phyloP scores from a whole-genome alignment of 345 rosid species.

The Ailanthus altissimus region DNA sequence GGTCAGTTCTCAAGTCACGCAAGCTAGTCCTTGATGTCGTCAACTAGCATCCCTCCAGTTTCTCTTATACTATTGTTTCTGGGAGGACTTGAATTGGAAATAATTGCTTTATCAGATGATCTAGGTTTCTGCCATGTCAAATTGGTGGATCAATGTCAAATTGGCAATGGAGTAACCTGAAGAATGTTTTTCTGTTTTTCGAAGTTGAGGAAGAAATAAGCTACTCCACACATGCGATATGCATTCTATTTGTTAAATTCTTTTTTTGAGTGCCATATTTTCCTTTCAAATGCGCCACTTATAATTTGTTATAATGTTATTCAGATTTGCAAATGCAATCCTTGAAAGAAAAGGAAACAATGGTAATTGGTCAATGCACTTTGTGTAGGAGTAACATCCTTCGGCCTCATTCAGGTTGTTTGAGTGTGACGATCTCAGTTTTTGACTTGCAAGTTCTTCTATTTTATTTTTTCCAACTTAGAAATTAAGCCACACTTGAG shows the following conservation, averaged over 20 bases:
- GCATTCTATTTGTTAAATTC: conserved; percentile 26
- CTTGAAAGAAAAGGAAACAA: background rate
- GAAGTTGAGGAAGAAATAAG: conserved; percentile 43
- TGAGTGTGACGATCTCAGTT: background rate
- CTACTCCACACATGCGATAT: conserved; percentile 24
- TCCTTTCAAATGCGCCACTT: background rate
- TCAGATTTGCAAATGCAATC: conserved; percentile 15
- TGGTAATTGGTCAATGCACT: conserved; percentile 7
- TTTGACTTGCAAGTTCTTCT: background rate
- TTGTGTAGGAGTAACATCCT: background rate
- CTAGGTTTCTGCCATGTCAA: conserved; percentile 32
- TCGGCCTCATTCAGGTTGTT: conserved; percentile 7
- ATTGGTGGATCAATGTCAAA: conserved; percentile 27
- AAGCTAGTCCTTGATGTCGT: conserved; percentile 87
- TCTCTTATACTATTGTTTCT: conserved; percentile 14
- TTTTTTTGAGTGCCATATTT: conserved; percentile 5
- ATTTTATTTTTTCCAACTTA: background rate
- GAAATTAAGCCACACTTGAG: background rate
- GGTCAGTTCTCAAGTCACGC: conserved; percentile 92
- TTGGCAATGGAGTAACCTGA: conserved; percentile 31
- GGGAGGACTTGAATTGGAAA: conserved; percentile 29
- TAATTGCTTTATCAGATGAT: conserved; percentile 34
- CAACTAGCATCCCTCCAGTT: conserved; percentile 48
- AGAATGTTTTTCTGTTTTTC: conserved; percentile 26
- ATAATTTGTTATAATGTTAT: background rate